Percentiles rank a stretch among this genome's conserved stretches.
Conservation (phyloP, 1,139 yeast species). For the Suhomyces chickasaworum region DNA sequence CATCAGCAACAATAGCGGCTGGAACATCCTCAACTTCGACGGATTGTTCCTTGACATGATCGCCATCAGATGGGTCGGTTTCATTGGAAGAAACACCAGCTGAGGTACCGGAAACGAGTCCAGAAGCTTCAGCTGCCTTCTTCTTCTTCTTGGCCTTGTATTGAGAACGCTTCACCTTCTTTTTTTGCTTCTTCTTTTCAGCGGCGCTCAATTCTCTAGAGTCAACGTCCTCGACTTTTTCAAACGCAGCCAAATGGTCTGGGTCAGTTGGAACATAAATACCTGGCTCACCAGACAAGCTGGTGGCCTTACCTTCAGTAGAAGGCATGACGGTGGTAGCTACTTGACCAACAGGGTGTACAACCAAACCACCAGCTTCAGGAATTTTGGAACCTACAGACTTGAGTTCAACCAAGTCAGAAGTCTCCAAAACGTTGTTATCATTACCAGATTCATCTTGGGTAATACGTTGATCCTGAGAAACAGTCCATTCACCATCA, state of each 20-base stretch:
- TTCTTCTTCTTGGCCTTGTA: constrained; percentile 49
- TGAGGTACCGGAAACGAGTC: constrained; percentile 10
- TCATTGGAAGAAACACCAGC: constrained; percentile 17
- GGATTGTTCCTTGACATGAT: constrained; percentile 9
- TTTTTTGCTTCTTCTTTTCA: constrained; percentile 49
- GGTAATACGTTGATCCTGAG: constrained; percentile 45
- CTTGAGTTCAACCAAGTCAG: constrained; percentile 32
- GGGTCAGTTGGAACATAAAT: constrained; percentile 42
- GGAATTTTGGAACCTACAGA: constrained; percentile 33
- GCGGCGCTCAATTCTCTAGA: constrained; percentile 42
- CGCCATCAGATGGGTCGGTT: constrained; percentile 14
- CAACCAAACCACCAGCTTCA: constrained; percentile 44
- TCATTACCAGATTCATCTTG: constrained; percentile 57
- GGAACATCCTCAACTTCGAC: constrained; percentile 10
- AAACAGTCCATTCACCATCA: constrained; percentile 69
- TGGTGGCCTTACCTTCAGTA: constrained; percentile 47
- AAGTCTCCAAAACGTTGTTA: constrained; percentile 56
- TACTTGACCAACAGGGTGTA: constrained; percentile 20
- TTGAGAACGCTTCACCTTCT: constrained; percentile 50
- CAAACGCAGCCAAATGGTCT: constrained; percentile 44
- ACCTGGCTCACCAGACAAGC: constrained; percentile 63
- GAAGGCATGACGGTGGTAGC: constrained; percentile 61
- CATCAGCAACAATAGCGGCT: constrained; percentile 10
- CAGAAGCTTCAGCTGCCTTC: constrained; percentile 16
- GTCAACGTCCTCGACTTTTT: constrained; percentile 37